Evolutionary conservation across 345 rosid genomes (phyloP), one percentile per base, ranked within the genome.

Genomic region (Excoecaria agallocha): DNA sequence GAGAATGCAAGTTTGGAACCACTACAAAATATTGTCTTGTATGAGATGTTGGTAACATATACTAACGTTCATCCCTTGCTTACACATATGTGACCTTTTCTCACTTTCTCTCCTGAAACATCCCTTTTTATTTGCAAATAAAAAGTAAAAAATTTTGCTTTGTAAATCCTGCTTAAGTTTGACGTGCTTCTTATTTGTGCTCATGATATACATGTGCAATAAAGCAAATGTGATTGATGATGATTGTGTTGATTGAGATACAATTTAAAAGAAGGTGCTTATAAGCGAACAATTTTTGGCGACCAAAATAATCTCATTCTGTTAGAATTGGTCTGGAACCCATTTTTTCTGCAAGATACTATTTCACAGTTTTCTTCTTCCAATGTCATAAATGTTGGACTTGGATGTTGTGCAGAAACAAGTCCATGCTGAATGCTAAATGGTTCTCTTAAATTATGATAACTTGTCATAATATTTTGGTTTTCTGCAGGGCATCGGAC

Each of bases 401-500:
- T 37, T 49, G 75, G 3, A 19, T 3, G 49, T 35, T 15, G 16
- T 50, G 16, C 5, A 50, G 39, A 46, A 22, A 25, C 30, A 64
- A 22, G 12, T 13, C 15, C 35, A 50, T 6, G 58, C 20, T 30
- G 22, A 68, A 68, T 12, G 56, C 58, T 35, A 67, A 15, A 48
- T 5, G 48, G 25, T 35, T 43, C 38, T 19, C 6, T n/a, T 46
- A 13, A 30, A 50, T n/a, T 30, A 38, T 71, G 30, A 30, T 45
- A n/a, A 49, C 12, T 45, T 58, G 22, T 22, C 22, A 38, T 73
- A 20, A 38, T 73, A 20, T 37, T 71, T 7, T 46, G n/a, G 6
- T 24, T 37, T 49, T 67, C 52, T 73, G 90, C 92, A 92, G 98
- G 88, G 71, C 86, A 30, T 80, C 77, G 22, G 85, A 85, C 69